These are phyloP conservation scores for Phytophthora tentaculata DNA, from an alignment of 352 stramenopile species.

Conservation along the genomic window DNA sequence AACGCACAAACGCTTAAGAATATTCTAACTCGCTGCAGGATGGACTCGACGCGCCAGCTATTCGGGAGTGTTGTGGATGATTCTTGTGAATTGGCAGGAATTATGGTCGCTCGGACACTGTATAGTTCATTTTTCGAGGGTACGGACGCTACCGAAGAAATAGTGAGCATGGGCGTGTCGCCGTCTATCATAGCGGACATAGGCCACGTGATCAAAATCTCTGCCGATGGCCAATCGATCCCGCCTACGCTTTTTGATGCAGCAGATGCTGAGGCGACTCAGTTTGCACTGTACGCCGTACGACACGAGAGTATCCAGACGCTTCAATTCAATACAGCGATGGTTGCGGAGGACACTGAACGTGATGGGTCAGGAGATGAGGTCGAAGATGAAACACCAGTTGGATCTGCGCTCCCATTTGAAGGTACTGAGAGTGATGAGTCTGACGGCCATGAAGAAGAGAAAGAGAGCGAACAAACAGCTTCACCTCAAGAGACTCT, in stretches of 20 bases:
- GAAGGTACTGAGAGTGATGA: constrained; percentile 37
- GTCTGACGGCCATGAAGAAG: constrained; percentile 38
- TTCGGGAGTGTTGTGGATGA: constrained; percentile 5
- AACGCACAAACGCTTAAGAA: constrained; percentile 11
- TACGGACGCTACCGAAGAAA: not conserved
- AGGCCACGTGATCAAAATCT: constrained; percentile 15
- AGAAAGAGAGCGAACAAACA: not conserved
- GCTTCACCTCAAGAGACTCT: not conserved
- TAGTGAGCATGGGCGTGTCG: constrained; percentile 24
- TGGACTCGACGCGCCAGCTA: constrained; percentile 21
- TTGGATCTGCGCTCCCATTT: not conserved
- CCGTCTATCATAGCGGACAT: constrained; percentile 44
- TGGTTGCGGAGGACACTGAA: not conserved
- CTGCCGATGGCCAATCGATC: constrained; percentile 16
- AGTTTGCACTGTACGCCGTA: constrained; percentile 39
- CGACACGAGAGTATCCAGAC: constrained; percentile 8
- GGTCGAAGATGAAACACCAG: constrained; percentile 31
- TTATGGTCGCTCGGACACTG: constrained; percentile 28
- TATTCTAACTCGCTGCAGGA: constrained; percentile 30
- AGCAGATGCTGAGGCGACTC: constrained; percentile 60
- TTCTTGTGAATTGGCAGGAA: not conserved
- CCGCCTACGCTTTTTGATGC: constrained; percentile 55
- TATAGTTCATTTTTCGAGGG: constrained; percentile 26
- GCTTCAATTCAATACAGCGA: not conserved
- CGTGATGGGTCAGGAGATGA: constrained; percentile 25